These are phyloP conservation scores for Cornus florida DNA, from an alignment of 148 eudicot genomes.

Conservation along the genomic window DNA sequence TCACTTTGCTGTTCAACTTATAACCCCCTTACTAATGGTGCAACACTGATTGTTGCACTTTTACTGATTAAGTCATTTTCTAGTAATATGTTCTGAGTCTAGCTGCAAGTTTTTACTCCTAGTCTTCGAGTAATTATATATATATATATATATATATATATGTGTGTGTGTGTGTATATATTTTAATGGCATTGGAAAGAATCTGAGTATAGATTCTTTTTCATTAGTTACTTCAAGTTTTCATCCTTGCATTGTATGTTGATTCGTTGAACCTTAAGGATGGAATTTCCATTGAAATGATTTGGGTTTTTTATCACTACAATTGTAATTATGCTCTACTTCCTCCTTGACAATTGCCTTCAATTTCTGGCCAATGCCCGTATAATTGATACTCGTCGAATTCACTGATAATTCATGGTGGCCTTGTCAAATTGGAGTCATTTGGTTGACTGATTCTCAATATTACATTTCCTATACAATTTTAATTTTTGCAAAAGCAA, in stretches of 20 bases:
- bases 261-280: not conserved
- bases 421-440: not conserved
- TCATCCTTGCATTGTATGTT: not conserved
- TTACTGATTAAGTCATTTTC: not conserved
- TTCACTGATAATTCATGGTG: not conserved
- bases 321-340: not conserved
- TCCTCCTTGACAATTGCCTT: not conserved
- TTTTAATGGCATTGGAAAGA: too few species aligned
- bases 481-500: not conserved
- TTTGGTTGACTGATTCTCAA: not conserved
- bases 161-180: too few species aligned
- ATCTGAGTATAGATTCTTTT: not conserved
- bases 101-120: not conserved
- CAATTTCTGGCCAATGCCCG: not conserved
- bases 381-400: not conserved
- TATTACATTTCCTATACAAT: not conserved
- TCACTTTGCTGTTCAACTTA: not conserved
- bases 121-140: not conserved
- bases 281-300: not conserved
- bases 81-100: not conserved
- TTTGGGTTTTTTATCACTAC: not conserved
- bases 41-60: not conserved
- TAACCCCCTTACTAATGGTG: not conserved
- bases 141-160: too few species aligned
- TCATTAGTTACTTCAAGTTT: not conserved